Percentiles rank a stretch among this genome's conserved stretches.
Evolutionary conservation across 139 green algal genomes (phyloP).

Genomic region (Chlorella ohadii): DNA sequence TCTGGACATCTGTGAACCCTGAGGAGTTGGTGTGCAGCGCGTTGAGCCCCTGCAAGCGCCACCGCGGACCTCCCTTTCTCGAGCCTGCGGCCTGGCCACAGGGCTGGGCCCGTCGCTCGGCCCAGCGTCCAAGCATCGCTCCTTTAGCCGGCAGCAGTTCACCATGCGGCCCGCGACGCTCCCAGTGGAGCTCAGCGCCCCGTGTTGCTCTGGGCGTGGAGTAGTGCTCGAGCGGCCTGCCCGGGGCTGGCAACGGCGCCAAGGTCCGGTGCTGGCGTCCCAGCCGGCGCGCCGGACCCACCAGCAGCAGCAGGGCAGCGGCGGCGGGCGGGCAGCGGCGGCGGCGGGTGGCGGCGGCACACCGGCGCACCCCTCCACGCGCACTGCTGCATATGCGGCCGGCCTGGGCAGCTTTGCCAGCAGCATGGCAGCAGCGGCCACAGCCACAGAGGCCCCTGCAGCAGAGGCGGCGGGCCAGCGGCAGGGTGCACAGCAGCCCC

Average conservation of each 20-base stretch:
- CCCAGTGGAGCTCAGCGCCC: background rate
- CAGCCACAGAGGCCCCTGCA: background rate
- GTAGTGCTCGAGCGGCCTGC: background rate
- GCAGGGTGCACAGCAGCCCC: background rate
- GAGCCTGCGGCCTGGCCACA: no score
- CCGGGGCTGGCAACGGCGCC: background rate
- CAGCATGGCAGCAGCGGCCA: background rate
- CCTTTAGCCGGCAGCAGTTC: background rate
- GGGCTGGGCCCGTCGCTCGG: no score
- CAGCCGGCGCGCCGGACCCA: background rate
- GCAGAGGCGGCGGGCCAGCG: background rate
- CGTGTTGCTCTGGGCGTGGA: background rate
- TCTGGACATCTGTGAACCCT: no score
- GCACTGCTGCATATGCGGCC: background rate
- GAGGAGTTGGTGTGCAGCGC: no score
- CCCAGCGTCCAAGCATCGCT: no score
- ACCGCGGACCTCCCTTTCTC: no score
- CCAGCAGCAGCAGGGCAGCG: background rate
- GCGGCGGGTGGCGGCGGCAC: background rate
- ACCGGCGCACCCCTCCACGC: background rate
- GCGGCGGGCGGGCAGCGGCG: background rate
- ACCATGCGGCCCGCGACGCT: conserved; percentile 8
- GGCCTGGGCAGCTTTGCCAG: background rate
- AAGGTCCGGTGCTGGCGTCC: background rate
- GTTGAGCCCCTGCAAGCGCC: no score